phyloP scores from a whole-genome alignment of 2,329 filamentous ascomycete genomes.

The Leptosphaerulina australis region DNA sequence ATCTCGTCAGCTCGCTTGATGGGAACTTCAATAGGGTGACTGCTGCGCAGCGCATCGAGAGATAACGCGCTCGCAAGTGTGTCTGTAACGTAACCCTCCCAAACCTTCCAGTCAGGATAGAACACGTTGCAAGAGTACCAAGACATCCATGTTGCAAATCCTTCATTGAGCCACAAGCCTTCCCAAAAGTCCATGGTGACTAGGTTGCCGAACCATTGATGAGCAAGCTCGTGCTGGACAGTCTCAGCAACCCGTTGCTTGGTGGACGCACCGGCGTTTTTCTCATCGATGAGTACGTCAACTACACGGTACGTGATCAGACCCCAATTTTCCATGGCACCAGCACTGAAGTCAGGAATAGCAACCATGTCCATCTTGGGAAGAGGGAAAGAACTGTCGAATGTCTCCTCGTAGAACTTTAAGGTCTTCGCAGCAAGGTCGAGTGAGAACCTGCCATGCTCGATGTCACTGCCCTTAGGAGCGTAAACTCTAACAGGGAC shows the following conservation, averaged over 20 bases:
- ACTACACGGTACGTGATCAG: conserved; percentile 94
- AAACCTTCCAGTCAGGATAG: conserved; percentile 98
- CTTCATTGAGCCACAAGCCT: conserved; percentile 93
- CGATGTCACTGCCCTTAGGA: conserved; percentile 85
- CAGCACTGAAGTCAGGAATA: conserved; percentile 92
- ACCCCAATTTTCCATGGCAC: conserved; percentile 99
- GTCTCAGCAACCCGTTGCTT: conserved; percentile 95
- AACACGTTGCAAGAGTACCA: conserved; percentile 94
- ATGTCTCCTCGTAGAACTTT: conserved; percentile 94
- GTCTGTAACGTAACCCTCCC: conserved; percentile 93
- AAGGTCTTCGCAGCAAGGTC: conserved; percentile 88
- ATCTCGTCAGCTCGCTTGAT: conserved; percentile 95
- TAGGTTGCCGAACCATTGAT: conserved; percentile 98
- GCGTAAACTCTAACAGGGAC: conserved; percentile 94
- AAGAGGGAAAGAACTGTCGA: conserved; percentile 82
- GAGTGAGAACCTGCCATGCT: conserved; percentile 88
- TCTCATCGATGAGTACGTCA: conserved; percentile 88
- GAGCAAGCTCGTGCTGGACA: conserved; percentile 94
- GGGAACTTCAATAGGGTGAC: conserved; percentile 94
- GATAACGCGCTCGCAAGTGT: conserved; percentile 86
- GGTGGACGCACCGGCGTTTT: conserved; percentile 82
- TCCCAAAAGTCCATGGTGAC: conserved; percentile 99
- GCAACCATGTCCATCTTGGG: conserved; percentile 98
- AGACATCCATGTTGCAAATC: conserved; percentile 90
- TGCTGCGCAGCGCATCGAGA: conserved; percentile 89